A percentile compares a stretch with the other conserved stretches of the same genome.
These are phyloP conservation scores for Claviceps sp. DNA, from an alignment of 2,329 filamentous ascomycete species.

Conservation along the genomic window DNA sequence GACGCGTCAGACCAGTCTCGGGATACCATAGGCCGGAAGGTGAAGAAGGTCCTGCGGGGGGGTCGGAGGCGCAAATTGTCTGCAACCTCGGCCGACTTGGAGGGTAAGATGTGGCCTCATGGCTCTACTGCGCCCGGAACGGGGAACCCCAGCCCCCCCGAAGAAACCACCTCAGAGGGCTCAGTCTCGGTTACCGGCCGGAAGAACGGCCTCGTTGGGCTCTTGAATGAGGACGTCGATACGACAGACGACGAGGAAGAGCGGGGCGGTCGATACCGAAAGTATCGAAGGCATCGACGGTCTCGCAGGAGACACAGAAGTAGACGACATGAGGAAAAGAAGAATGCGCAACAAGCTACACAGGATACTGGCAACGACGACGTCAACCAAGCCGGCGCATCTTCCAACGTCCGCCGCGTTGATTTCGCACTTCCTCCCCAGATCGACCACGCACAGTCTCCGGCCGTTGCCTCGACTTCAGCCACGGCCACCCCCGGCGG, in stretches of 20 bases:
- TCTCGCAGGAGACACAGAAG: slow-evolving; percentile 24
- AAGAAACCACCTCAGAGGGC: slow-evolving; percentile 26
- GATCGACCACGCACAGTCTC: slow-evolving; percentile 9
- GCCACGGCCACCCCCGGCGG: slow-evolving; percentile 14
- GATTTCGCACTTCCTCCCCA: slow-evolving; percentile 36
- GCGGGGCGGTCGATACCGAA: slow-evolving; percentile 19
- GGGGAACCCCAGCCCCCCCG: slow-evolving; percentile 18
- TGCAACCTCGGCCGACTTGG: slow-evolving; percentile 48
- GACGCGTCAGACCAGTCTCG: slow-evolving; percentile 44
- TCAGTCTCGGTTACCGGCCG: slow-evolving; percentile 23
- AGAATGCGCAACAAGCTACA: slow-evolving; percentile 22
- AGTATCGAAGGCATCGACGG: slow-evolving; percentile 21
- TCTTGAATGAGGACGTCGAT: slow-evolving; percentile 29
- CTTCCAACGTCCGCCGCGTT: slow-evolving; percentile 34
- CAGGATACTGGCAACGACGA: slow-evolving; percentile 4
- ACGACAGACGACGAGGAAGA: slow-evolving; percentile 35
- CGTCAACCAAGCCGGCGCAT: slow-evolving; percentile 15
- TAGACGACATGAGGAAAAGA: slow-evolving; percentile 24
- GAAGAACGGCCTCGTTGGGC: slow-evolving; percentile 22
- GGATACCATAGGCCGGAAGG: slow-evolving; percentile 57
- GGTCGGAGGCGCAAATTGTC: slow-evolving; percentile 67
- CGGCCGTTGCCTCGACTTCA: slow-evolving; percentile 14
- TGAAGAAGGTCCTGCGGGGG: slow-evolving; percentile 61
- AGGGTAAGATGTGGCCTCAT: slow-evolving; percentile 20
- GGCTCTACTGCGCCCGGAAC: slow-evolving; percentile 27